These are phyloP conservation scores for Porpolomopsis calyptriformis DNA, from an alignment of 768 basidiomycete genomes.

Conservation along the genomic window DNA sequence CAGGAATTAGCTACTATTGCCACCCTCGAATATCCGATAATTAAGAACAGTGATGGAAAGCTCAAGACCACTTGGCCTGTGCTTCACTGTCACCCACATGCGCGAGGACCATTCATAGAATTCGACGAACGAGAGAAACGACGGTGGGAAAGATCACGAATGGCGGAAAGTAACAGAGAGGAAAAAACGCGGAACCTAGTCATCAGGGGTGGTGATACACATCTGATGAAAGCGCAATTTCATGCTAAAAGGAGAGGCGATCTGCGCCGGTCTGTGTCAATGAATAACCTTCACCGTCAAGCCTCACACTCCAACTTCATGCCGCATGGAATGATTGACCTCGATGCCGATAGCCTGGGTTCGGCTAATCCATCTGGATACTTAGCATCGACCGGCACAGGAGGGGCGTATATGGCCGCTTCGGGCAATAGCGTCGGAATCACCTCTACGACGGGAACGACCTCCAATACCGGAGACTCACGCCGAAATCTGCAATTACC, in stretches of 20 bases:
- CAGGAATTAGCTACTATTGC: conserved; percentile 79
- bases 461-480: conserved; percentile 46
- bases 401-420: conserved; percentile 64
- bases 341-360: conserved; percentile 35
- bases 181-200: conserved; percentile 22
- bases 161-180: conserved; percentile 34
- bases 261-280: conserved; percentile 62
- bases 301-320: conserved; percentile 23
- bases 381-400: conserved; percentile 39
- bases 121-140: conserved; percentile 67
- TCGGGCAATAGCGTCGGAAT: conserved; percentile 93
- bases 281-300: conserved; percentile 63
- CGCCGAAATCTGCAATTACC: conserved; percentile 42
- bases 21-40: conserved; percentile 64
- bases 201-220: conserved; percentile 29
- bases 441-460: conserved; percentile 85
- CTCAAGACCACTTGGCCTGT: conserved; percentile 68
- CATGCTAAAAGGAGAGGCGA: conserved; percentile 32
- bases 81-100: conserved; percentile 63
- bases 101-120: conserved; percentile 64
- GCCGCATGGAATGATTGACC: conserved; percentile 23
- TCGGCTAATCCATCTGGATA: conserved; percentile 66
- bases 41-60: conserved; percentile 42
- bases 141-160: conserved; percentile 51
- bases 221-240: conserved; percentile 22